phyloP scores from a whole-genome alignment of 805 yeast genomes.

The Candida sakaeoensis region DNA sequence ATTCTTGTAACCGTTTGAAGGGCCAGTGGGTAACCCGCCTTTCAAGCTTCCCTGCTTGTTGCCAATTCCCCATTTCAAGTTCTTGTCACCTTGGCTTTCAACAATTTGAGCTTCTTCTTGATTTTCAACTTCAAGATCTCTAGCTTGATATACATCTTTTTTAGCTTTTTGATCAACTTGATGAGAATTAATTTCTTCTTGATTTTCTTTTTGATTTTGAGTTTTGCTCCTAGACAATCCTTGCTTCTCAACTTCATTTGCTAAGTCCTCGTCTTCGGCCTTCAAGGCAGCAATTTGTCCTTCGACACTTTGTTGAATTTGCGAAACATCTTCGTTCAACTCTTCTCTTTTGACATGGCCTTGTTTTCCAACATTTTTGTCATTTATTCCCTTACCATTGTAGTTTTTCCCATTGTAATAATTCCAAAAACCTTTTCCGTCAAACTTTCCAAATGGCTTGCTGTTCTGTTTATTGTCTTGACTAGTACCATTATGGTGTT shows the following conservation, averaged over 20 bases:
- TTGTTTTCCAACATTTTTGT: too few species aligned
- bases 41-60: background rate
- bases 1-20: background rate
- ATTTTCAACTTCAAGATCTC: constrained; percentile 3
- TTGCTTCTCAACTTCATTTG: constrained; percentile 2
- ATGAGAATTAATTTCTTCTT: constrained; percentile 1
- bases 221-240: background rate
- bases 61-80: background rate
- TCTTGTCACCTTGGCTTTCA: constrained; percentile 1
- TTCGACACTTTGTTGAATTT: constrained; percentile 1
- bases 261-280: constrained; percentile 1
- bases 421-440: background rate
- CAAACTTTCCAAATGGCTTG: background rate
- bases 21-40: background rate
- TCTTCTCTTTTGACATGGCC: background rate
- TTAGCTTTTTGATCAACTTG: constrained; percentile 3
- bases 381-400: background rate
- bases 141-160: constrained; percentile 1
- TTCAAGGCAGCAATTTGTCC: constrained; percentile 1
- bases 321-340: background rate
- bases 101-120: background rate
- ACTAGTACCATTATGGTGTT: background rate
- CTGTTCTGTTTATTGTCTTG: background rate
- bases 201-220: constrained; percentile 1
- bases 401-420: background rate